Evolutionary conservation across 2,329 filamentous ascomycete genomes (phyloP), one percentile per base, ranked within the genome.

Genomic region (Aureobasidium leucospermi): DNA sequence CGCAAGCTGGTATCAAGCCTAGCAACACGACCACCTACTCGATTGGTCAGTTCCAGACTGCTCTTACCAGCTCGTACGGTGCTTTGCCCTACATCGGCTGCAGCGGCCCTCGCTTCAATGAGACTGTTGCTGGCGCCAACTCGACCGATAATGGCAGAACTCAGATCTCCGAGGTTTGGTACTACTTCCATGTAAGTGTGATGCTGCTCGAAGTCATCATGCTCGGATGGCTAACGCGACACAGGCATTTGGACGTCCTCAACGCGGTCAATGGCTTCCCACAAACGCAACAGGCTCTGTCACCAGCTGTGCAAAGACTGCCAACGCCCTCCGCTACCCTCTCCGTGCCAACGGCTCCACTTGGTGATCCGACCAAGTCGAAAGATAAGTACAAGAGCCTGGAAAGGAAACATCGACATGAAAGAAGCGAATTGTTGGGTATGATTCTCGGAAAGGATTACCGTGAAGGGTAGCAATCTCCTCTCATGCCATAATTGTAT

Each of bases 101-200:
- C 74, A 74, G 76, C 0, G 85, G 85, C 0, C 80, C 83, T 8
- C 69, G 76, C 23, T 87, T 79, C 70, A 87, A 87, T 68, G 74
- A 79, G 63, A 87, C 85, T 13, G 76, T 69, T 19, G 81, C 79
- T 7, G 85, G 85, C 1, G 76, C 71, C 61, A 79, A 64, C 51
- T 67, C 77, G 2, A 66, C 67, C 2, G 85, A 87, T 65, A 79
- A 74, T 59, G 84, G 85, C 1, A 73, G 73, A 63, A 87, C 83
- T 1, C 75, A 79, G 34, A 64, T 88, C 49, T 79, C 69, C 61
- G 85, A 88, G 76, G 76, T 85, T 11, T 88, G 84, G 84, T 88
- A 87, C 67, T 87, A 86, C 66, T 78, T 81, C 69, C 79, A 86
- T 69, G 80, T 82, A 56, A 66, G 66, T 63, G 13, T 36, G 6